These are phyloP conservation scores for Trifolium subterraneum DNA, from an alignment of 306 rosid genomes.

Conservation along the genomic window DNA sequence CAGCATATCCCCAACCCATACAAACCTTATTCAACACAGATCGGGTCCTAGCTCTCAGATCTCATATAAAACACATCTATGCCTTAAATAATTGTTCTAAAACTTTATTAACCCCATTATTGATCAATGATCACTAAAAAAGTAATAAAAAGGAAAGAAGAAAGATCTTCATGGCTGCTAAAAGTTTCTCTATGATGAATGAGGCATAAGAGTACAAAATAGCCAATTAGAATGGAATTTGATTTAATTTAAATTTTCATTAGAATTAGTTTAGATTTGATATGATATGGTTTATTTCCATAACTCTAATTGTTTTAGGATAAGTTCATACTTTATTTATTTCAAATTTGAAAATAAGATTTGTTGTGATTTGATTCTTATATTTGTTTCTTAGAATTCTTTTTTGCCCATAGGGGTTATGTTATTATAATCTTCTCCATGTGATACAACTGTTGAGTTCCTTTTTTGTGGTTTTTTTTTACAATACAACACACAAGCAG, in stretches of 20 bases:
- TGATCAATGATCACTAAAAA: no score
- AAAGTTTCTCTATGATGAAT: not conserved
- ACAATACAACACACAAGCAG: not conserved
- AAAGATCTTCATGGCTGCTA: not conserved
- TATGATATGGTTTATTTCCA: not conserved
- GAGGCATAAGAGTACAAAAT: not conserved
- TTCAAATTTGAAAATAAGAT: slow-evolving; percentile 3
- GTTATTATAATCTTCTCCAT: not conserved
- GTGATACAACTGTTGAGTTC: not conserved
- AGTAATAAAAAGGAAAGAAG: not conserved
- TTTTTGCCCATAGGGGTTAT: not conserved
- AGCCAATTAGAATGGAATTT: not conserved
- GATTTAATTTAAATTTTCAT: not conserved
- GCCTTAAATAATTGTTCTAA: not conserved
- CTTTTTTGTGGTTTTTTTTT: not conserved
- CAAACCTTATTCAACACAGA: not conserved
- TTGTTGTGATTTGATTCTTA: not conserved
- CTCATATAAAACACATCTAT: not conserved
- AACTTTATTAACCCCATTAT: not conserved
- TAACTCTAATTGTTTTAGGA: not conserved
- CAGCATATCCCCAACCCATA: not conserved
- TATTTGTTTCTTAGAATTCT: not conserved
- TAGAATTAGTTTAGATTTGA: not conserved
- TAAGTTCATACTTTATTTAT: not conserved
- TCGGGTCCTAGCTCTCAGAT: not conserved